Conservation (phyloP, 176 grass and related monocot species). For the Oryza coarctata region DNA sequence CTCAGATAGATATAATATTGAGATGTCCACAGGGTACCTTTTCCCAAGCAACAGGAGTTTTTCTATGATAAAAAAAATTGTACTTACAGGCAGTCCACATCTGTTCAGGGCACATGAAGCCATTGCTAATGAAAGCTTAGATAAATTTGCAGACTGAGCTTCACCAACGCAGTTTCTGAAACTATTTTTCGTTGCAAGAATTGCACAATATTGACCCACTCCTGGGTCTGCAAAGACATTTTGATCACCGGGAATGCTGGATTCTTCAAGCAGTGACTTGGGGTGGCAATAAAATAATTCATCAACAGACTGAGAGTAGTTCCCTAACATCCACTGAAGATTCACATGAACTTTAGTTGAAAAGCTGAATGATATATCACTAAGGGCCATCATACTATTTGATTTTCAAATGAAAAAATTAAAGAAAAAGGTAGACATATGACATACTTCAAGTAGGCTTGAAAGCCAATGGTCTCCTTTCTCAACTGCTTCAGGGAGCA, state of each 20-base stretch:
- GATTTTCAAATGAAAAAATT: slow-evolving; percentile 12
- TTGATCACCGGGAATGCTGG: slow-evolving; percentile 21
- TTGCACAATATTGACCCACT: slow-evolving; percentile 76
- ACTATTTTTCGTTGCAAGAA: slow-evolving; percentile 67
- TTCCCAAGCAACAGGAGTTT: background rate
- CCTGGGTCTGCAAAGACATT: slow-evolving; percentile 66
- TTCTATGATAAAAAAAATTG: background rate
- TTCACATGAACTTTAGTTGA: slow-evolving; percentile 44
- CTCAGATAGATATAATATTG: slow-evolving; percentile 21
- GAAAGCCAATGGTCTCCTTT: slow-evolving; percentile 87
- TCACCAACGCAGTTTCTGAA: slow-evolving; percentile 88
- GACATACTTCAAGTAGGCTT: slow-evolving; percentile 84
- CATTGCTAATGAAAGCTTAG: slow-evolving; percentile 66
- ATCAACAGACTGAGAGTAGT: slow-evolving; percentile 61
- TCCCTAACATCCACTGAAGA: slow-evolving; percentile 94
- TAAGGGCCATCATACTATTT: slow-evolving; percentile 28
- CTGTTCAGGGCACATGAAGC: slow-evolving; percentile 62
- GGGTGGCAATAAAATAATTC: slow-evolving; percentile 52
- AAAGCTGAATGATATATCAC: slow-evolving; percentile 22
- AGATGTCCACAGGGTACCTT: background rate
- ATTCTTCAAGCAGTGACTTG: slow-evolving; percentile 42
- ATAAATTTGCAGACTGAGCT: slow-evolving; percentile 57
- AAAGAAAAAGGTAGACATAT: slow-evolving; percentile 31
- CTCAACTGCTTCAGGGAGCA: slow-evolving; percentile 78
- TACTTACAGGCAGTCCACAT: slow-evolving; percentile 97